Evolutionary conservation across 164 flowering plant species (phyloP), one percentile per base, ranked within the genome.

Genomic region (Nelumbo lutea): DNA sequence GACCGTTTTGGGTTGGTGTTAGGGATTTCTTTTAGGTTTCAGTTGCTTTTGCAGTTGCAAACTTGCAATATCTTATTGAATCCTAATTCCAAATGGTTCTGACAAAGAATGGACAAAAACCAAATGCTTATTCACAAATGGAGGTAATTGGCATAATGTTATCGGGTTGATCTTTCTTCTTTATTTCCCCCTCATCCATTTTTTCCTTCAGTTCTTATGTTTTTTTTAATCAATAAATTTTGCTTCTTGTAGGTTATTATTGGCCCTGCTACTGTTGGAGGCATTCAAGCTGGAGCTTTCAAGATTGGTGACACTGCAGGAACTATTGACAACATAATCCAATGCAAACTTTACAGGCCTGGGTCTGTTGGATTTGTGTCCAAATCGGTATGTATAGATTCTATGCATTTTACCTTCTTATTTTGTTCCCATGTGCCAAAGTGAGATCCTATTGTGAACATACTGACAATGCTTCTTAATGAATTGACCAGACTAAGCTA

Each of bases 321-420:
- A 78, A 91, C 97, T 42, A 83, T 88, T 77, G 99, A 96, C 70
- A 96, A 96, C 58, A 91, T 96, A 27, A 86, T 91, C 53, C 90
- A 88, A 8, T 88, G 96, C 99, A 93, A 93, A 83, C 86, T 96
- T n/a, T 95, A 92, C 87, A 84, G 99, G 76, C 97, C 99, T 72
- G 99, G 99, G 75, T 95, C 97, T 80, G 93, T 95, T 78, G 99
- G 99, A 56, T 95, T 95, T 79, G 99, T 92, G 66, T 95, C 99
- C 67, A 95, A 95, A 85, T 95, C 98, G 68, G 98, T 93, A 85
- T 13, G 93, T 84, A 44, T 40, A 60, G 56, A 43, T 56, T 75
- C 61, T 6, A 7, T 27, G 58, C 13, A 6, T 43, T 55, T 59
- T 40, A 5, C 58, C 27, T 5, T 9, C 27, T 5, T 9, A 2